These are phyloP conservation scores for Erigeron canadensis DNA, from an alignment of 129 eudicot species.

Conservation along the genomic window DNA sequence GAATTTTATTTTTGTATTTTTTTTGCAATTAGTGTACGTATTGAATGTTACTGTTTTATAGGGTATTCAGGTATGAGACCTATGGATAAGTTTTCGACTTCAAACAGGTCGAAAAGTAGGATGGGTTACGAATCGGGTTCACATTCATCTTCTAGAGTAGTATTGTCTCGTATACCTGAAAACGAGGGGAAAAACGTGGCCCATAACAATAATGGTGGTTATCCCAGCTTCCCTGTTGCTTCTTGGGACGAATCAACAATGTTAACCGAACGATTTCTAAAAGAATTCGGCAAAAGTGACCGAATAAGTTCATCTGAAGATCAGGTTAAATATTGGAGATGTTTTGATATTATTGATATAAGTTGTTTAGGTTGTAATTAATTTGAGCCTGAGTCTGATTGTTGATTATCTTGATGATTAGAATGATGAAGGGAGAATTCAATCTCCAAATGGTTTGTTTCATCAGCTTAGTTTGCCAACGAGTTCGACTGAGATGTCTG, in stretches of 20 bases:
- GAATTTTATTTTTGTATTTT: background rate
- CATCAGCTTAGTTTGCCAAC: constrained; percentile 83
- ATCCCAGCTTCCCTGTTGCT: constrained; percentile 27
- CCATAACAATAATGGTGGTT: constrained; percentile 23
- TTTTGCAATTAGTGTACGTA: background rate
- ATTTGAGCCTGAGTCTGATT: background rate
- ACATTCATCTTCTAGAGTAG: constrained; percentile 37
- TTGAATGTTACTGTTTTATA: constrained; percentile 26
- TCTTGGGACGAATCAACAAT: constrained; percentile 73
- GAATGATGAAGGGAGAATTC: constrained; percentile 42
- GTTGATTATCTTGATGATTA: constrained; percentile 29
- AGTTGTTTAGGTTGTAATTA: background rate
- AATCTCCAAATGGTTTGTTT: constrained; percentile 44
- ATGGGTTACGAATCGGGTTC: constrained; percentile 35
- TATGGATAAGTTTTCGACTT: constrained; percentile 39
- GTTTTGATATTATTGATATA: background rate
- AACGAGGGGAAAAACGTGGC: constrained; percentile 38
- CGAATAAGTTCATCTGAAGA: constrained; percentile 37
- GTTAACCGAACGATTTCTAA: constrained; percentile 50
- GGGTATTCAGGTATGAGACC: constrained; percentile 55
- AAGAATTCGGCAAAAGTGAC: constrained; percentile 45
- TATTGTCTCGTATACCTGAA: constrained; percentile 46
- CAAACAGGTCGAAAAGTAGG: constrained; percentile 42
- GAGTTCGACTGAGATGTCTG: constrained; percentile 51
- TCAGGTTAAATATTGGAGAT: constrained; percentile 42